phyloP scores from a whole-genome alignment of 768 basidiomycete genomes.

The Glaciozyma martinii region DNA sequence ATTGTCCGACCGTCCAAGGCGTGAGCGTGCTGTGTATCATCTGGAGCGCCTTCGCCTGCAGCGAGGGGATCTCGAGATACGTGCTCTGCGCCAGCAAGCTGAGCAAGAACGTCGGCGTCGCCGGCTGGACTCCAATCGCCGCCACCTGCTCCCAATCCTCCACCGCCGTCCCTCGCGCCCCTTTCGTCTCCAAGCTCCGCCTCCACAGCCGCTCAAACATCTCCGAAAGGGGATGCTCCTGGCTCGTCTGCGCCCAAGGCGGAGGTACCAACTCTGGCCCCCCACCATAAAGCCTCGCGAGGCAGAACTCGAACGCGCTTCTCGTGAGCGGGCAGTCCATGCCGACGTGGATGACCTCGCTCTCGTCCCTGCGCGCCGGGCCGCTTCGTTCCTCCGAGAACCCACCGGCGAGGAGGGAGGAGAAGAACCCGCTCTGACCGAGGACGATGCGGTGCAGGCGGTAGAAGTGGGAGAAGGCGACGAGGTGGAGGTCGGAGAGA shows the following conservation, averaged over 20 bases:
- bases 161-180: constrained; percentile 28
- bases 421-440: constrained; percentile 5
- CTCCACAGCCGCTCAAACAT: constrained; percentile 37
- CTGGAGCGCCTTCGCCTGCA: constrained; percentile 66
- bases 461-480: constrained; percentile 1
- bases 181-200: constrained; percentile 47
- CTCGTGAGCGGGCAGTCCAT: not conserved
- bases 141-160: constrained; percentile 35
- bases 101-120: constrained; percentile 68
- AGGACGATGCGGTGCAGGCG: constrained; percentile 8
- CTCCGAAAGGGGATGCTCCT: constrained; percentile 55
- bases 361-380: not conserved
- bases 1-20: constrained; percentile 64
- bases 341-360: not conserved
- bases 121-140: constrained; percentile 58
- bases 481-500: constrained; percentile 1
- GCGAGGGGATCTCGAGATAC: constrained; percentile 69
- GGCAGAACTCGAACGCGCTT: constrained; percentile 43
- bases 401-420: not conserved
- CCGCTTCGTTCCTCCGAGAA: constrained; percentile 1
- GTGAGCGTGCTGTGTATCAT: constrained; percentile 64
- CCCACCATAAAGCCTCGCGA: constrained; percentile 77
- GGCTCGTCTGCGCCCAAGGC: constrained; percentile 55
- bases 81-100: constrained; percentile 78
- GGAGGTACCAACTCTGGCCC: constrained; percentile 66